Conservation (phyloP, 805 yeast genomes). For the Wickerhamomyces canadensis region DNA sequence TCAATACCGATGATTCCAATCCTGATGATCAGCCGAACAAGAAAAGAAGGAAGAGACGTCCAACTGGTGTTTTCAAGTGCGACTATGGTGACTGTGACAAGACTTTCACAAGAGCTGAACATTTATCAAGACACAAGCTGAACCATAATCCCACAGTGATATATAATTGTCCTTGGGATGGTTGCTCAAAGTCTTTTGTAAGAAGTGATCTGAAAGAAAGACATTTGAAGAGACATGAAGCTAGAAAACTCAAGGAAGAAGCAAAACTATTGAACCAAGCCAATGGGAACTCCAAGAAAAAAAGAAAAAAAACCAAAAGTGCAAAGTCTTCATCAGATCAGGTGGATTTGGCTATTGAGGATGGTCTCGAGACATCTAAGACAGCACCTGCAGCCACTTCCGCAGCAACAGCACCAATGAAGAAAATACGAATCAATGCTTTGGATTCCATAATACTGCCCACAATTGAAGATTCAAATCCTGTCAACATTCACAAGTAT, state of each 20-base stretch:
- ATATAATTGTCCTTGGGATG: slow-evolving; percentile 42
- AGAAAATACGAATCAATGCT: slow-evolving; percentile 20
- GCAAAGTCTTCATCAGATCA: not conserved
- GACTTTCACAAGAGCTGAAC: slow-evolving; percentile 56
- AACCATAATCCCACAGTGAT: slow-evolving; percentile 55
- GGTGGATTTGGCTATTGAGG: not conserved
- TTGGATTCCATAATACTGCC: slow-evolving; percentile 24
- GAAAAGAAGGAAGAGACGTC: slow-evolving; percentile 21
- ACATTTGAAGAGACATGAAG: slow-evolving; percentile 39
- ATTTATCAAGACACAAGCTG: slow-evolving; percentile 56
- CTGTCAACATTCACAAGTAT: slow-evolving; percentile 19
- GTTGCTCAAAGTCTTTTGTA: slow-evolving; percentile 58
- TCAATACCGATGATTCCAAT: not conserved
- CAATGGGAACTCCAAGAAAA: slow-evolving; percentile 9
- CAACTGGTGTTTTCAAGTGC: slow-evolving; percentile 33
- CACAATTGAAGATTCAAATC: slow-evolving; percentile 17
- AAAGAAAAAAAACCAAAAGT: slow-evolving; percentile 6
- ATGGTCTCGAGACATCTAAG: not conserved
- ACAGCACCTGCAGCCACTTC: too few species aligned
- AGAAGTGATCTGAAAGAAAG: slow-evolving; percentile 49
- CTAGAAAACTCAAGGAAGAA: slow-evolving; percentile 23
- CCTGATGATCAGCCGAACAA: slow-evolving; percentile 5
- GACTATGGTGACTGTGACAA: slow-evolving; percentile 47
- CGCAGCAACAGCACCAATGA: not conserved
- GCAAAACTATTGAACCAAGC: slow-evolving; percentile 17